Evolutionary conservation across 2,329 filamentous ascomycete species (phyloP).

Genomic region (Verticillium dahliae): DNA sequence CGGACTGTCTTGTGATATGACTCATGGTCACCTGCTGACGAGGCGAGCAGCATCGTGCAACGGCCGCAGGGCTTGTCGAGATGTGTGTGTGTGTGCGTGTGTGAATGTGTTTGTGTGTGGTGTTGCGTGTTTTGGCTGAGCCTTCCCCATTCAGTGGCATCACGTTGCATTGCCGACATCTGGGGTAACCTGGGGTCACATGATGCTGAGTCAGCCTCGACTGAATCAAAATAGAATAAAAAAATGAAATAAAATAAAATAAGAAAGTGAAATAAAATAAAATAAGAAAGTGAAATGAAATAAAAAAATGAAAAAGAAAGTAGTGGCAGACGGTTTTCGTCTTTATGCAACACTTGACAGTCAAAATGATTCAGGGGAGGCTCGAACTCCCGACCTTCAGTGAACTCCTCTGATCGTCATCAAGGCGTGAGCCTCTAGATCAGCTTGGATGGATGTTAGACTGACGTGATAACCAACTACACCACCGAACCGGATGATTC

Average conservation of each 20-base stretch:
- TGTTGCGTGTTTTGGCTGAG: background rate
- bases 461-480: slow-evolving; percentile 43
- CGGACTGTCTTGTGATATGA: background rate
- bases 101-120: background rate
- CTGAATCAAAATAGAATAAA: too few relatives aligned
- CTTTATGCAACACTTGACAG: background rate
- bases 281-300: too few relatives aligned
- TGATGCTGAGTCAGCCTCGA: background rate
- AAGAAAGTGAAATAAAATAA: too few relatives aligned
- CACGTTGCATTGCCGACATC: background rate
- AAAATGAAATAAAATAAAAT: too few relatives aligned
- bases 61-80: background rate
- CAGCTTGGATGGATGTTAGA: slow-evolving; percentile 26
- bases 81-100: background rate
- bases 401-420: background rate
- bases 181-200: background rate
- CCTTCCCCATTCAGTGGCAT: background rate
- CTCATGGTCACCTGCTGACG: background rate
- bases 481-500: slow-evolving; percentile 13
- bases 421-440: background rate
- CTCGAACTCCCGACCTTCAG: slow-evolving; percentile 5
- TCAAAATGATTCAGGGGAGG: slow-evolving; percentile 3
- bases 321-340: too few relatives aligned
- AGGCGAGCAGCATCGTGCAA: background rate
- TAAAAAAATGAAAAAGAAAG: too few relatives aligned